Evolutionary conservation across 1,284 basidiomycete genomes (phyloP).

Genomic region (Violaceomyces palustris): DNA sequence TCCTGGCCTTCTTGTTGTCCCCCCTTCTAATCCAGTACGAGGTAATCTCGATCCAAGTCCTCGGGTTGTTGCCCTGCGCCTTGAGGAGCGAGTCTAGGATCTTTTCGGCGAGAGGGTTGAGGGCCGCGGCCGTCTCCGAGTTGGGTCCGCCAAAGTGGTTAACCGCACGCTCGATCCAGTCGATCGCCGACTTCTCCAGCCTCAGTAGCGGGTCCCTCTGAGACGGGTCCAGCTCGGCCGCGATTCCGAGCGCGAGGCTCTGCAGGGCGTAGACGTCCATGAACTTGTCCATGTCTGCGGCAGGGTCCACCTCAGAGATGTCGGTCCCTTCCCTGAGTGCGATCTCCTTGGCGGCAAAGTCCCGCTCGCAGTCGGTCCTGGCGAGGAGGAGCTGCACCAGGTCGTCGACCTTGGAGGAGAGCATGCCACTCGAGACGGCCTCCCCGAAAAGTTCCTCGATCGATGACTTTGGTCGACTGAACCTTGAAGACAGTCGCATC

Average conservation of each 20-base stretch:
- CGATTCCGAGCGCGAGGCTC: slow-evolving; percentile 18
- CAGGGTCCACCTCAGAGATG: slow-evolving; percentile 15
- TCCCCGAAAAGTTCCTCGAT: slow-evolving; percentile 31
- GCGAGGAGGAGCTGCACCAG: slow-evolving; percentile 37
- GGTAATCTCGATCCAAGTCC: slow-evolving; percentile 29
- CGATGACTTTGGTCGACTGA: slow-evolving; percentile 24
- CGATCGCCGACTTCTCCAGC: slow-evolving; percentile 27
- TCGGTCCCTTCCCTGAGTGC: slow-evolving; percentile 8
- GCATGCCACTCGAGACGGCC: slow-evolving; percentile 11
- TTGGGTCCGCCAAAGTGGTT: slow-evolving; percentile 17
- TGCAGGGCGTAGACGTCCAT: slow-evolving; percentile 41
- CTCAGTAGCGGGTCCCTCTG: slow-evolving; percentile 18
- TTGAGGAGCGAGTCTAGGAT: slow-evolving; percentile 37
- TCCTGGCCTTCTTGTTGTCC: slow-evolving; percentile 31
- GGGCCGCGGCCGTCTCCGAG: slow-evolving; percentile 23
- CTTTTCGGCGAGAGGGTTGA: slow-evolving; percentile 34
- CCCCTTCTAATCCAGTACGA: slow-evolving; percentile 29
- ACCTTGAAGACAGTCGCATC: slow-evolving; percentile 28
- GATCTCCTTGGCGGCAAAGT: slow-evolving; percentile 21
- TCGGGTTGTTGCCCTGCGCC: slow-evolving; percentile 27
- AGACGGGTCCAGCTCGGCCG: slow-evolving; percentile 5
- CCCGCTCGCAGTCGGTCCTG: slow-evolving; percentile 44
- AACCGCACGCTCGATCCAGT: slow-evolving; percentile 39
- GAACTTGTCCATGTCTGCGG: slow-evolving; percentile 38
- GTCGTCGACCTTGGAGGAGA: slow-evolving; percentile 12